These are phyloP conservation scores for Lotus japonicus DNA, from an alignment of 306 rosid genomes.

Conservation along the genomic window DNA sequence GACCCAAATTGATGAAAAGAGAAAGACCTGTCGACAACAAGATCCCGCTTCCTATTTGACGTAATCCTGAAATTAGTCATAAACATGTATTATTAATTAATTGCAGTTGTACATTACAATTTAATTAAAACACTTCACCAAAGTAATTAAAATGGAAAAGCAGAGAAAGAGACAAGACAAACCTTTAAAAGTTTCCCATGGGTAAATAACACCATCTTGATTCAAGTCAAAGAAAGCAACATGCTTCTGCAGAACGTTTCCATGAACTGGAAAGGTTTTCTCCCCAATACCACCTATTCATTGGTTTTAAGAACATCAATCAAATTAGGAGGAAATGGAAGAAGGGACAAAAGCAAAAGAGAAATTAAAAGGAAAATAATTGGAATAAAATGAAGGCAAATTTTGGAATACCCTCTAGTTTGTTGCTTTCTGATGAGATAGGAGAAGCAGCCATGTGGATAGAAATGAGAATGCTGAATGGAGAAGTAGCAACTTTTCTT, in stretches of 20 bases:
- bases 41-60: conserved; percentile 53
- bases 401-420: not conserved
- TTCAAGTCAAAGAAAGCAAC: conserved; percentile 58
- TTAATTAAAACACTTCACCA: no score
- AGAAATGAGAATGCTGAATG: not conserved
- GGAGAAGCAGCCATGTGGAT: not conserved
- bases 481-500: not conserved
- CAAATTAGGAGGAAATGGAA: not conserved
- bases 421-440: not conserved
- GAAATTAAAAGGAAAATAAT: not conserved
- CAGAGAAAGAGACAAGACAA: no score
- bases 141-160: no score
- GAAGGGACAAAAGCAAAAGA: not conserved
- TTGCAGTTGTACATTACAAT: no score
- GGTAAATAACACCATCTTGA: conserved; percentile 57
- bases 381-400: not conserved
- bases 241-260: conserved; percentile 52
- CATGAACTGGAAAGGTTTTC: not conserved
- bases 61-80: conserved; percentile 32
- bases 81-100: not conserved
- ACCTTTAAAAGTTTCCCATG: conserved; percentile 69
- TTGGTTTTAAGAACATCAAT: not conserved
- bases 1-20: conserved; percentile 42
- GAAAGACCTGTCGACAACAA: conserved; percentile 28
- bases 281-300: not conserved